These are phyloP conservation scores for Mytilinidion resinicola DNA, from an alignment of 495 filamentous ascomycete species.

Conservation along the genomic window DNA sequence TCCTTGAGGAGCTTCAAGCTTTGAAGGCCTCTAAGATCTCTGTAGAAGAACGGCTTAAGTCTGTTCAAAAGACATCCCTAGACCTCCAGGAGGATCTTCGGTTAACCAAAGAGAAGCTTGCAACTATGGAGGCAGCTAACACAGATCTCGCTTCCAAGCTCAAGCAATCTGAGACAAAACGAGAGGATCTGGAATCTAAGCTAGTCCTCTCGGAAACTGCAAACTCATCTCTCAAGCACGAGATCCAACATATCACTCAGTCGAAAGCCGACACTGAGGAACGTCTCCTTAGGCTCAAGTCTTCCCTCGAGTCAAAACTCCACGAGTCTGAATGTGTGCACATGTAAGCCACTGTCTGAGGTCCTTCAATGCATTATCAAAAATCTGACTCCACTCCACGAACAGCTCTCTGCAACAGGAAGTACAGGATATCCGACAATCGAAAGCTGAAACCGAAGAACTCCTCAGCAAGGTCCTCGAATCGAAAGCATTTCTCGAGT, in stretches of 20 bases:
- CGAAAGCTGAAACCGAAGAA: constrained; percentile 1
- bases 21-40: constrained; percentile 1
- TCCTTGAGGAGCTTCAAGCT: background rate
- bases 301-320: background rate
- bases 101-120: background rate
- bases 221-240: no score
- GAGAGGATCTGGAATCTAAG: background rate
- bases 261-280: background rate
- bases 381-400: background rate
- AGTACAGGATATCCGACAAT: background rate
- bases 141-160: background rate
- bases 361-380: background rate
- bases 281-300: background rate
- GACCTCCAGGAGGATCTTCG: constrained; percentile 5
- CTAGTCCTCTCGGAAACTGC: background rate
- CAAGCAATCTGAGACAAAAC: background rate
- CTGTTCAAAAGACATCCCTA: background rate
- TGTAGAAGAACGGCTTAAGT: constrained; percentile 2
- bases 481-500: constrained; percentile 1
- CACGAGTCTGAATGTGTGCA: background rate
- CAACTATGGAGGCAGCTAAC: background rate
- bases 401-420: background rate
- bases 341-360: background rate
- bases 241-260: no score
- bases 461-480: background rate